phyloP scores from a whole-genome alignment of 225 moss, liverwort and hornwort species.

The Straminergon stramineum region DNA sequence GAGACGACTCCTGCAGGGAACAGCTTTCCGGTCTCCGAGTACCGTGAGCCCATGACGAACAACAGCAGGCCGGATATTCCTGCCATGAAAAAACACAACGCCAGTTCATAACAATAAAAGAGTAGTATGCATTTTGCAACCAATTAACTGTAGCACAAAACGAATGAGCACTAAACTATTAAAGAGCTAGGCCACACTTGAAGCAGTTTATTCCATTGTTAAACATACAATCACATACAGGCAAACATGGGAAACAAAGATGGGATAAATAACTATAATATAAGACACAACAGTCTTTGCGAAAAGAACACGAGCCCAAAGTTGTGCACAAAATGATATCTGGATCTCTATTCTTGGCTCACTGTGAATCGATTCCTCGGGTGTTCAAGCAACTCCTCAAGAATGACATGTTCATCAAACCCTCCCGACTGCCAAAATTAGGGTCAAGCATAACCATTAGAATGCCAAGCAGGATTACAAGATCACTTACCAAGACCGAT shows the following conservation, averaged over 20 bases:
- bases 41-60: constrained; percentile 75
- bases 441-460: background rate
- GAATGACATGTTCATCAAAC: background rate
- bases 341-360: background rate
- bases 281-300: background rate
- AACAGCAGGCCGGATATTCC: constrained; percentile 66
- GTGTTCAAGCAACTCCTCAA: background rate
- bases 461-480: background rate
- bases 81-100: constrained; percentile 19
- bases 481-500: constrained; percentile 69
- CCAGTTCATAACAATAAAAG: background rate
- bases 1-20: constrained; percentile 86
- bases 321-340: background rate
- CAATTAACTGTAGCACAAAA: background rate
- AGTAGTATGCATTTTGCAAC: background rate
- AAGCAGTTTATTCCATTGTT: background rate
- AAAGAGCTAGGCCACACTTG: background rate
- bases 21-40: constrained; percentile 69
- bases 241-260: background rate
- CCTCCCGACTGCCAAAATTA: background rate
- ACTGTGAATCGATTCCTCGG: background rate
- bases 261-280: background rate
- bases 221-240: background rate
- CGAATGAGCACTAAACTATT: background rate
- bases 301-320: background rate